phyloP scores from a whole-genome alignment of 441 rosid species.

The Sinapis alba region DNA sequence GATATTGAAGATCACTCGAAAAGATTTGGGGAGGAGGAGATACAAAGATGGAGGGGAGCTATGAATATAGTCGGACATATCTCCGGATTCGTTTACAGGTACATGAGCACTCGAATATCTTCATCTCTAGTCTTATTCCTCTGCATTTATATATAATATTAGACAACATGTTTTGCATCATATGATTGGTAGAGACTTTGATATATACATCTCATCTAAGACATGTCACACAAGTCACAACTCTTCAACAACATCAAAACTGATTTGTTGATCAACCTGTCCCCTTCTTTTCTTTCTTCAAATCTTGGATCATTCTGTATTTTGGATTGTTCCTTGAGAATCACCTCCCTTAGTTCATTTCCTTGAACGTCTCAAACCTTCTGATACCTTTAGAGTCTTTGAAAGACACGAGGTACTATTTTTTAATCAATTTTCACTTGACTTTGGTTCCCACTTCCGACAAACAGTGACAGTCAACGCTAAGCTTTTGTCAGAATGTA shows the following conservation, averaged over 20 bases:
- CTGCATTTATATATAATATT: background rate
- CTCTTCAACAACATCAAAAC: background rate
- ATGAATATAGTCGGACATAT: slow-evolving; percentile 46
- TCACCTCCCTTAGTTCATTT: background rate
- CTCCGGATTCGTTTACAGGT: slow-evolving; percentile 46
- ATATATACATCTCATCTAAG: background rate
- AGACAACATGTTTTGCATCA: background rate
- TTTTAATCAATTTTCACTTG: background rate
- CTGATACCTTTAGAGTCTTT: background rate
- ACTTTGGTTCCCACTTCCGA: background rate
- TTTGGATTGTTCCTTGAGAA: background rate
- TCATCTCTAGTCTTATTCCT: slow-evolving; percentile 1
- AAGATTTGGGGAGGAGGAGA: slow-evolving; percentile 33
- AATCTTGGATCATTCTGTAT: background rate
- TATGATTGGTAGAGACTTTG: background rate
- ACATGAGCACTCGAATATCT: background rate
- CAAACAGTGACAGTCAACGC: background rate
- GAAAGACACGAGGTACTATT: background rate
- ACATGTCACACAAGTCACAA: background rate
- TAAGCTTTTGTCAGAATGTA: background rate
- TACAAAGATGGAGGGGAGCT: slow-evolving; percentile 47
- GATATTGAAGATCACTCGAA: slow-evolving; percentile 29
- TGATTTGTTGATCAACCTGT: background rate
- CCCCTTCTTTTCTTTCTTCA: background rate
- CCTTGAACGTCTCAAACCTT: background rate